Evolutionary conservation across 1,284 basidiomycete genomes (phyloP), one percentile per base, ranked within the genome.

Genomic region (Ceratobasidium papillatum): DNA sequence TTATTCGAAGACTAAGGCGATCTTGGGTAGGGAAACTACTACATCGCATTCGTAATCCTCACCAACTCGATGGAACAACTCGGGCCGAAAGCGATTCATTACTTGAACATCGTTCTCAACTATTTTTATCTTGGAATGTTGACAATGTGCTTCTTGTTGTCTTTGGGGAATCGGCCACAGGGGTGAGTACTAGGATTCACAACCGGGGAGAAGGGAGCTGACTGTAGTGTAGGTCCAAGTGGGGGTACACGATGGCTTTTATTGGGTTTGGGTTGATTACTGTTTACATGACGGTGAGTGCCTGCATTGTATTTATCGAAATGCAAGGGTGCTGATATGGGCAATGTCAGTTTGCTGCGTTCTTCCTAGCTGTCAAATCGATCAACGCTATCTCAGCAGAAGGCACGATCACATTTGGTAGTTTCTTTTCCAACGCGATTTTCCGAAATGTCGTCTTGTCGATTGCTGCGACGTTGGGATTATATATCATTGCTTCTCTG

Each of bases 131-230:
- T 96, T 69, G 95, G 92, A 2, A 84, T 96, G 14, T 84, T 98
- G 72, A 88, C 96, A 77, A 89, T 92, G 84, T 98, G 95, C 81
- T 98, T 98, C 85, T 86, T 99, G 62, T 87, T 98, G 9, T 86
- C 95, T 0, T 85, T 99, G 73, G 97, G 97, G 1, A 98, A 99
- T 81, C 84, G 96, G 49, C 96, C 97, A 2, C 94, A 96, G 79
- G 96, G 96, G 49, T 87, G 72, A 77, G 83, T 77, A n/a, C 25
- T 30, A 2, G 27, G 22, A 9, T 36, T 32, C 38, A n/a, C 27
- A 22, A 9, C 9, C 38, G 25, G 49, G n/a, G 3, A 52, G 27
- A 17, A 14, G 12, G 34, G 30, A 43, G 22, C n/a, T 30, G 63
- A 59, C 66, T 27, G 14, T 25, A 43, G 45, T 19, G 59, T 68